Evolutionary conservation across 2,329 filamentous ascomycete genomes (phyloP).

Genomic region (Botryotinia globosa): DNA sequence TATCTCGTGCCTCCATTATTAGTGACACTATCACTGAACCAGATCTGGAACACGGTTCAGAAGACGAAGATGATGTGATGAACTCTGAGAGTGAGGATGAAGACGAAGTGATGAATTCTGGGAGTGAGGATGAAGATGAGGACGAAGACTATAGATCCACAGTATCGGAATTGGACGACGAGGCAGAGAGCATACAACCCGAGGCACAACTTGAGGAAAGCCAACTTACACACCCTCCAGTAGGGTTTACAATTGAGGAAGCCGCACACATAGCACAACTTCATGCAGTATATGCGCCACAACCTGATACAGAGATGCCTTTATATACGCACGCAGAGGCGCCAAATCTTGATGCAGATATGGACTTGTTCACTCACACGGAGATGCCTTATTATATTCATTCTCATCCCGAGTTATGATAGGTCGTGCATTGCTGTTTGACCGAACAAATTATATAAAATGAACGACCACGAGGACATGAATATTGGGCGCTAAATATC

Average conservation of each 20-base stretch:
- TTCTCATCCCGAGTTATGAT: not conserved
- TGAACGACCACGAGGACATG: not conserved
- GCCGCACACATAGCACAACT: not conserved
- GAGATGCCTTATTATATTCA: not conserved
- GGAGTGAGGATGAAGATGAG: constrained; percentile 11
- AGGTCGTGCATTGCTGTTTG: not conserved
- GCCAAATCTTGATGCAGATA: not conserved
- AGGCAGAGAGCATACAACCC: not conserved
- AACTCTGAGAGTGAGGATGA: constrained; percentile 12
- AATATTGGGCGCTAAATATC: not conserved
- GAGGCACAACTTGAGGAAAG: not conserved
- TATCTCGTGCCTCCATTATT: not conserved
- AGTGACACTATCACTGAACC: not conserved
- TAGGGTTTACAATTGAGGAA: not conserved
- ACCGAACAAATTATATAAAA: not conserved
- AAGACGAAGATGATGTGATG: constrained; percentile 17
- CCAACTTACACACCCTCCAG: not conserved
- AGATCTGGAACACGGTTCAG: constrained; percentile 13
- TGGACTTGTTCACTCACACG: not conserved
- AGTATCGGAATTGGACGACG: not conserved
- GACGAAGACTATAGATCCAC: not conserved
- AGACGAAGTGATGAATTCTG: constrained; percentile 6
- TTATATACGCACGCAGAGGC: not conserved
- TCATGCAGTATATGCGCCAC: not conserved
- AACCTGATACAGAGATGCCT: not conserved